phyloP scores from a whole-genome alignment of 2,329 filamentous ascomycete genomes.

The Neonectria hederae region DNA sequence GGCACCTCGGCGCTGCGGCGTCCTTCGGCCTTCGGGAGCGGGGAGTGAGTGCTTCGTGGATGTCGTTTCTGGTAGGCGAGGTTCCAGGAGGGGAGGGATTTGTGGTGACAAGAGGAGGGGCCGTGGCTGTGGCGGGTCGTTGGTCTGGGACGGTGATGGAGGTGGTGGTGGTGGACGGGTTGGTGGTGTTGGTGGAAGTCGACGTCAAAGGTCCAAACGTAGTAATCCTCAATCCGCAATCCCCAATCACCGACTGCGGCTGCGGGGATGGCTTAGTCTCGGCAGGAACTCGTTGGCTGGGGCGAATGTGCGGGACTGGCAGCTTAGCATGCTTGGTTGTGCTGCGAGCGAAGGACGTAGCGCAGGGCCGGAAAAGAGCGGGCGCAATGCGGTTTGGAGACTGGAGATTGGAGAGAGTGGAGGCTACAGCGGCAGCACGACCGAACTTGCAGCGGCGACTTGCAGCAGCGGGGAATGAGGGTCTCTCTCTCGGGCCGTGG shows the following conservation, averaged over 20 bases:
- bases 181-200: conserved; percentile 10
- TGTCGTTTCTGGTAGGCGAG: background rate
- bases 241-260: conserved; percentile 37
- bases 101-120: background rate
- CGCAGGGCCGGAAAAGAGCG: conserved; percentile 19
- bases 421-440: background rate
- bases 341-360: background rate
- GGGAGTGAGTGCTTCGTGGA: background rate
- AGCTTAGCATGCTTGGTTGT: conserved; percentile 30
- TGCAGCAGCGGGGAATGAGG: conserved; percentile 1
- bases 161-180: conserved; percentile 6
- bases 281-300: conserved; percentile 35
- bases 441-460: conserved; percentile 8
- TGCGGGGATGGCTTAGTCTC: conserved; percentile 40
- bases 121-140: conserved; percentile 8
- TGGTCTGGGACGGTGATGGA: conserved; percentile 10
- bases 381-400: background rate
- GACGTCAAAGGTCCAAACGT: conserved; percentile 5
- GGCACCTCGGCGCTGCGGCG: conserved; percentile 16
- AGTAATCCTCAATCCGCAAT: conserved; percentile 14
- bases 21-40: conserved; percentile 1
- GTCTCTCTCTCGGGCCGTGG: background rate
- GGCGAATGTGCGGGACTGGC: conserved; percentile 32
- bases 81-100: background rate
- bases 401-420: background rate